These are phyloP conservation scores for Umbelopsis ramanniana DNA, from an alignment of 192 early-diverging fungal genomes.

Conservation along the genomic window DNA sequence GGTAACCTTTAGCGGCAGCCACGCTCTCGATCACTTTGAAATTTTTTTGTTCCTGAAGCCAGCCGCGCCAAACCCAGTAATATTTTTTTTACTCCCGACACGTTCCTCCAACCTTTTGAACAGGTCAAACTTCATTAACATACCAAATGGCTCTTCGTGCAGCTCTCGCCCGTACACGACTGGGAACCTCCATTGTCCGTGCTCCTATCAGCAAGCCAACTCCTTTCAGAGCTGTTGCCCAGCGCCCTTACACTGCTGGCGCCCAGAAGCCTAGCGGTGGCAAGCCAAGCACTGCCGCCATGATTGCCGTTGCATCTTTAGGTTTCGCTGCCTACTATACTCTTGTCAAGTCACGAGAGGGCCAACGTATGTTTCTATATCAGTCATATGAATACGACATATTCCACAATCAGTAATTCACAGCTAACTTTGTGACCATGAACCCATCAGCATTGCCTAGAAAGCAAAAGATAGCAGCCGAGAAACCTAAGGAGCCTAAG, in stretches of 20 bases:
- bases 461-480: slow-evolving; percentile 21
- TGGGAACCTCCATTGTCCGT: neutral
- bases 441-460: slow-evolving; percentile 30
- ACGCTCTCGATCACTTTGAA: too few relatives aligned
- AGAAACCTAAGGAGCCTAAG: slow-evolving; percentile 12
- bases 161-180: slow-evolving; percentile 5
- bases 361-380: slow-evolving; percentile 33
- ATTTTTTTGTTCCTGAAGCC: neutral
- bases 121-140: neutral
- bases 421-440: neutral
- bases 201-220: neutral
- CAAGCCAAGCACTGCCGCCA: slow-evolving; percentile 36
- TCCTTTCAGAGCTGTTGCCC: neutral
- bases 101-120: neutral
- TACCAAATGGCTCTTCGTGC: slow-evolving; percentile 9
- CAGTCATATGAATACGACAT: too few relatives aligned
- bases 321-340: slow-evolving; percentile 49
- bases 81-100: slow-evolving; percentile 1
- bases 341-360: slow-evolving; percentile 36
- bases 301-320: slow-evolving; percentile 44
- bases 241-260: slow-evolving; percentile 2
- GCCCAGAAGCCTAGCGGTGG: slow-evolving; percentile 18
- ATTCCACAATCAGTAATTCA: neutral
- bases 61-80: neutral
- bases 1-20: too few relatives aligned